Evolutionary conservation across 2,329 filamentous ascomycete genomes (phyloP).

Genomic region (Nemania abortiva): DNA sequence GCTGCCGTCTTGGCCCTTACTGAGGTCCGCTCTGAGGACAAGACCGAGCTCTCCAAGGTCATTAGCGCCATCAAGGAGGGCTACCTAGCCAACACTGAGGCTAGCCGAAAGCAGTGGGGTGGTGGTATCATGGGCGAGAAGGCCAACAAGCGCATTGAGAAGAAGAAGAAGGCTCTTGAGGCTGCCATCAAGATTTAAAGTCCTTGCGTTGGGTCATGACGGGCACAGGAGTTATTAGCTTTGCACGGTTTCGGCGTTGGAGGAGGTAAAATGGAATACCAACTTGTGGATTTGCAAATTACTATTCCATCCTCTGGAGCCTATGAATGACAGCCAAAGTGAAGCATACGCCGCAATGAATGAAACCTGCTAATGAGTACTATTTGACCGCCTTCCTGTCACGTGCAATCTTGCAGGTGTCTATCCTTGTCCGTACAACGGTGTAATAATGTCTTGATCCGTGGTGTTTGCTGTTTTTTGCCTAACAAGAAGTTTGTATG

Average conservation of each 20-base stretch:
- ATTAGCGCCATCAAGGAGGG: constrained; percentile 97
- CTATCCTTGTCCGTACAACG: not conserved
- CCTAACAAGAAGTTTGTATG: not conserved
- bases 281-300: constrained; percentile 53
- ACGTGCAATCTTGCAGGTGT: constrained; percentile 9
- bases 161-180: constrained; percentile 96
- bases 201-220: constrained; percentile 45
- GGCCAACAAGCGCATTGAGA: constrained; percentile 80
- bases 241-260: constrained; percentile 55
- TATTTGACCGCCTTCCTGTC: not conserved
- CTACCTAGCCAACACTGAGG: constrained; percentile 96
- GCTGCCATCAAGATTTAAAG: constrained; percentile 95
- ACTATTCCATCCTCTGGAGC: constrained; percentile 48
- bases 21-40: constrained; percentile 98
- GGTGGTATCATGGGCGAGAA: constrained; percentile 99
- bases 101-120: constrained; percentile 93
- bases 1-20: constrained; percentile 95
- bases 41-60: constrained; percentile 97
- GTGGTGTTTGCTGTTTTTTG: not conserved
- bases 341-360: constrained; percentile 42
- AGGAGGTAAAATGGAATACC: constrained; percentile 55
- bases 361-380: constrained; percentile 7
- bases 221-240: constrained; percentile 52
- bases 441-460: not conserved
- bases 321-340: constrained; percentile 48